These are phyloP conservation scores for Camellia japonica DNA, from an alignment of 148 eudicot genomes.

Conservation along the genomic window DNA sequence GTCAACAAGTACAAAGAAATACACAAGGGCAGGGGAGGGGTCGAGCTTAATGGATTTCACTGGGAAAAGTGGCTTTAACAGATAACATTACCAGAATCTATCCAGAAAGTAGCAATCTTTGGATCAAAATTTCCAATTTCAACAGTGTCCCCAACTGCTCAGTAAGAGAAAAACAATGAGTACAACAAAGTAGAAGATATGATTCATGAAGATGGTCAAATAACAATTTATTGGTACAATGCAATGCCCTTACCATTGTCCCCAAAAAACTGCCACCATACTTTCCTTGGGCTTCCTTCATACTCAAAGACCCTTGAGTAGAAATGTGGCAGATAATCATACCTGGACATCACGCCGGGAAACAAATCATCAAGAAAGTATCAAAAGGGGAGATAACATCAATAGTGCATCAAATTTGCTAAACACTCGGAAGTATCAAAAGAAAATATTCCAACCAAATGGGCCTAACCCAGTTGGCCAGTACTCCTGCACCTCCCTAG, in stretches of 20 bases:
- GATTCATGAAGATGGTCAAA: neutral
- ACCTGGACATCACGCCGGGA: slow-evolving; percentile 38
- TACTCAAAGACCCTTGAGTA: slow-evolving; percentile 96
- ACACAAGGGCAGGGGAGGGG: neutral
- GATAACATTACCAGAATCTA: slow-evolving; percentile 67
- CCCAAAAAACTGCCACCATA: slow-evolving; percentile 98
- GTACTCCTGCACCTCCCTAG: too few relatives aligned
- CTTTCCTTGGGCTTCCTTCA: slow-evolving; percentile 96
- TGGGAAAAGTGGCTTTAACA: neutral
- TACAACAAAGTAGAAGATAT: slow-evolving; percentile 4
- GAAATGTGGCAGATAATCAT: slow-evolving; percentile 89
- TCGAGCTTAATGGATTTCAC: neutral
- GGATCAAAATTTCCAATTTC: slow-evolving; percentile 95
- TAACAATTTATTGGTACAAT: neutral
- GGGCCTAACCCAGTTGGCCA: too few relatives aligned
- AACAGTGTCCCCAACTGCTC: slow-evolving; percentile 89
- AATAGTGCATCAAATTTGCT: neutral
- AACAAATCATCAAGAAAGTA: slow-evolving; percentile 4
- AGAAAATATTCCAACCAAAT: neutral
- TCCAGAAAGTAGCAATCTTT: slow-evolving; percentile 95
- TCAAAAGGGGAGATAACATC: slow-evolving; percentile 1
- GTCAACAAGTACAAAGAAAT: neutral
- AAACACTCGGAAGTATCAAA: neutral
- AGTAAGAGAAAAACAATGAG: slow-evolving; percentile 17
- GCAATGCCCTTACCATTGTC: slow-evolving; percentile 68